Conservation (phyloP, 202 grass and related monocot species). For the Miscanthus sacchariflorus region DNA sequence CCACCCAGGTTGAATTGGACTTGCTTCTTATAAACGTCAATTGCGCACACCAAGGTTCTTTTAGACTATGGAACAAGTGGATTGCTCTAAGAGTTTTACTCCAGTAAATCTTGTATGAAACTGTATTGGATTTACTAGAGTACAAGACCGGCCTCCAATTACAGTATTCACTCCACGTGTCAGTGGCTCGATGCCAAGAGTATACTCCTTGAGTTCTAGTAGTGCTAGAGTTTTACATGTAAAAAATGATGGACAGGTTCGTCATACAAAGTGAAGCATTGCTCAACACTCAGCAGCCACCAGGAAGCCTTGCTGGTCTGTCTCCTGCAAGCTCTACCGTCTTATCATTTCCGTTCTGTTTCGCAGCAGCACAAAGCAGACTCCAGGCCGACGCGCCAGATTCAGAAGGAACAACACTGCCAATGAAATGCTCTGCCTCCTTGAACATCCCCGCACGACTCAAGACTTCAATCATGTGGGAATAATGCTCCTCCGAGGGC, state of each 20-base stretch:
- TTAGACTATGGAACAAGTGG: not conserved
- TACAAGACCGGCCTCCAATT: not conserved
- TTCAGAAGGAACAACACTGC: slow-evolving; percentile 58
- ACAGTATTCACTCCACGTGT: not conserved
- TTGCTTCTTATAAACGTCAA: not conserved
- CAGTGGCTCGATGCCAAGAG: not conserved
- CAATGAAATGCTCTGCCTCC: slow-evolving; percentile 77
- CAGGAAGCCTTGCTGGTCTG: slow-evolving; percentile 34
- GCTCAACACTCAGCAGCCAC: slow-evolving; percentile 17
- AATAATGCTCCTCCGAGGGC: slow-evolving; percentile 59
- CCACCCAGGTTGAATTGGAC: no score
- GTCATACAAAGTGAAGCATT: slow-evolving; percentile 9
- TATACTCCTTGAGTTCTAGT: not conserved
- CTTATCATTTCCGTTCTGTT: slow-evolving; percentile 45
- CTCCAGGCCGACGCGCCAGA: slow-evolving; percentile 53
- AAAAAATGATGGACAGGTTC: not conserved
- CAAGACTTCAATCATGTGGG: slow-evolving; percentile 61
- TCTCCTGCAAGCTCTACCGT: slow-evolving; percentile 47
- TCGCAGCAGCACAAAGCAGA: slow-evolving; percentile 52
- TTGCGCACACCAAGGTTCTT: not conserved
- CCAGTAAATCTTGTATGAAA: not conserved
- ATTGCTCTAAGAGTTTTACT: not conserved
- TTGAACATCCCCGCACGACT: slow-evolving; percentile 66
- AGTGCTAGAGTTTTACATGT: not conserved
- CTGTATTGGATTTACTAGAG: not conserved